phyloP scores from a whole-genome alignment of 208 protist species.

The Naegleria fowleri region DNA sequence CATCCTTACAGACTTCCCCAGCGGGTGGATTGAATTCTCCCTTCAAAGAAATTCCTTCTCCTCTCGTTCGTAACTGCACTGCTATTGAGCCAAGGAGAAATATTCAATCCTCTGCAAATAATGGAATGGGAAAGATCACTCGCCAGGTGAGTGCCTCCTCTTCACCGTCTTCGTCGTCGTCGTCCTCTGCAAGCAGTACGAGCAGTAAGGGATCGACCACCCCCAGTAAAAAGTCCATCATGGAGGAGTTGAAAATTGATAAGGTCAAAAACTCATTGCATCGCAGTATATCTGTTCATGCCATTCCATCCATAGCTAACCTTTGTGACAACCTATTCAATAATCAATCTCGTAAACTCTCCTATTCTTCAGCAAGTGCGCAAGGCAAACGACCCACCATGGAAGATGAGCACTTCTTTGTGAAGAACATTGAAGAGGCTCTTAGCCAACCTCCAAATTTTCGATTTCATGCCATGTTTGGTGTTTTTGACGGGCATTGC shows the following conservation, averaged over 20 bases:
- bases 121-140: neutral
- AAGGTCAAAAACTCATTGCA: neutral
- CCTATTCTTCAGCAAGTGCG: neutral
- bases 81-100: neutral
- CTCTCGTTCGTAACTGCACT: neutral
- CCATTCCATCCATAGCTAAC: neutral
- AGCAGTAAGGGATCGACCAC: neutral
- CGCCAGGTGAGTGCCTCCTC: neutral
- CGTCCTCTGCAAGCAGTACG: neutral
- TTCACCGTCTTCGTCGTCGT: neutral
- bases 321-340: neutral
- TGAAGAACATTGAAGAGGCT: neutral
- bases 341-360: neutral
- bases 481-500: slow-evolving; percentile 17
- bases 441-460: neutral
- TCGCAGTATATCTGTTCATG: neutral
- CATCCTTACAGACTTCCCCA: neutral
- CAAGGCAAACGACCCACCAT: neutral
- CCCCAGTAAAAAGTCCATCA: neutral
- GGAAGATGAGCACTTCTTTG: slow-evolving; percentile 26
- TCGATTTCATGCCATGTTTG: neutral
- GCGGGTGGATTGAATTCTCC: neutral
- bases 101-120: neutral
- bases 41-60: neutral
- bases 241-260: neutral